Percentiles rank a stretch among this genome's conserved stretches.
Evolutionary conservation across 1,284 basidiomycete species (phyloP).

Genomic region (Cystobasidium sp.): DNA sequence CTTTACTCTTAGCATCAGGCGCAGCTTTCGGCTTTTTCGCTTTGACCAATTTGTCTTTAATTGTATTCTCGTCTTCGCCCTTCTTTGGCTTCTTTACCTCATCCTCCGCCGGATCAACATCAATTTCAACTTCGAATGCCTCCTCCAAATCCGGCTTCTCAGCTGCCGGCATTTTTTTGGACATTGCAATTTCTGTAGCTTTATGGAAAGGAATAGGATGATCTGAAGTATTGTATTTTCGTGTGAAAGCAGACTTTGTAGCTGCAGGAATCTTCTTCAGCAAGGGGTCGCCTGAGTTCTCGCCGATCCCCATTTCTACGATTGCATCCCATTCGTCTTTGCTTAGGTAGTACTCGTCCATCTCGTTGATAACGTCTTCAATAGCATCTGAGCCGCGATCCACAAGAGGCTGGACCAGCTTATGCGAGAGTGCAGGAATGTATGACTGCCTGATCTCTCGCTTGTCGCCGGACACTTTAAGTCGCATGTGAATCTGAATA

Average conservation of each 20-base stretch:
- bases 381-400: constrained; percentile 66
- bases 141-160: constrained; percentile 80
- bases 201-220: constrained; percentile 93
- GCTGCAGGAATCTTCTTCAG: constrained; percentile 81
- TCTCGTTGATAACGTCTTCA: constrained; percentile 76
- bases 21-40: constrained; percentile 50
- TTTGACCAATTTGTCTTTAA: constrained; percentile 54
- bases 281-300: constrained; percentile 69
- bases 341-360: constrained; percentile 93
- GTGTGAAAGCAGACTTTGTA: constrained; percentile 83
- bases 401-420: constrained; percentile 77
- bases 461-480: constrained; percentile 86
- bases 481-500: constrained; percentile 91
- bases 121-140: constrained; percentile 39
- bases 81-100: constrained; percentile 45
- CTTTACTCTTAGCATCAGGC: constrained; percentile 45
- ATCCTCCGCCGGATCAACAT: constrained; percentile 38
- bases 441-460: constrained; percentile 89
- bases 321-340: constrained; percentile 96
- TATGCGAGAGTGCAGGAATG: constrained; percentile 78
- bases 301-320: constrained; percentile 86
- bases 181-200: constrained; percentile 71
- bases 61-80: constrained; percentile 42
- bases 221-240: constrained; percentile 82
- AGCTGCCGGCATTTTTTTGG: constrained; percentile 72